Evolutionary conservation across 2,329 filamentous ascomycete species (phyloP), one percentile per base, ranked within the genome.

Genomic region (Fusarium anthophilum): DNA sequence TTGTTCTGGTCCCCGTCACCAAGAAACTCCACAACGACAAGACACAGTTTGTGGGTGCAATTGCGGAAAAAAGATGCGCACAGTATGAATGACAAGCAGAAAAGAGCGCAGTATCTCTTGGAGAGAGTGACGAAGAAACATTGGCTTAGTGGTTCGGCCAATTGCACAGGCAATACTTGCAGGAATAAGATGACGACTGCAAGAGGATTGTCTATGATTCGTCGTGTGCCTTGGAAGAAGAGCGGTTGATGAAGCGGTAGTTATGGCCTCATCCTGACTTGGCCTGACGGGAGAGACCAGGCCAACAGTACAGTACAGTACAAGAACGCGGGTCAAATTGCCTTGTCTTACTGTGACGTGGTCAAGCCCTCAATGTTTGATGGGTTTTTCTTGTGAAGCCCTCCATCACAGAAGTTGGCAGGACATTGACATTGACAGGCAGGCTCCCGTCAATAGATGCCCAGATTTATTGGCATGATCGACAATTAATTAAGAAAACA

Each of bases 401-500:
- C 55, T 39, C 58, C 63, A 63, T 55, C 41, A 56, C 66, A 62
- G n/a, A 17, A 26, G 13, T 18, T 59, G 20, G 11, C 39, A 48
- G 26, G 70, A 45, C 24, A 9, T 39, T 39, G 12, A 22, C 38
- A 39, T 39, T 45, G 43, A 14, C 41, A 50, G 39, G 70, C 50
- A 66, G 59, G 55, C 51, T 64, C 48, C 70, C 58, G 72, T 72
- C 68, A 73, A 74, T 39, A 72, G 62, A 73, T 66, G 48, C 39
- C 62, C 41, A 28, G 24, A 30, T 45, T 51, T 53, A 44, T 53
- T 63, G 44, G n/a, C 50, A 43, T 69, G 43, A 39, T 50, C 57
- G 48, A 37, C 26, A 30, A n/a, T 50, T 39, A 50, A 73, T 60
- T 32, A 57, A 24, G 22, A 45, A 57, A 32, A 53, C 20, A 38